Conservation (phyloP, 129 eudicot species). For the Smallanthus sonchifolius region DNA sequence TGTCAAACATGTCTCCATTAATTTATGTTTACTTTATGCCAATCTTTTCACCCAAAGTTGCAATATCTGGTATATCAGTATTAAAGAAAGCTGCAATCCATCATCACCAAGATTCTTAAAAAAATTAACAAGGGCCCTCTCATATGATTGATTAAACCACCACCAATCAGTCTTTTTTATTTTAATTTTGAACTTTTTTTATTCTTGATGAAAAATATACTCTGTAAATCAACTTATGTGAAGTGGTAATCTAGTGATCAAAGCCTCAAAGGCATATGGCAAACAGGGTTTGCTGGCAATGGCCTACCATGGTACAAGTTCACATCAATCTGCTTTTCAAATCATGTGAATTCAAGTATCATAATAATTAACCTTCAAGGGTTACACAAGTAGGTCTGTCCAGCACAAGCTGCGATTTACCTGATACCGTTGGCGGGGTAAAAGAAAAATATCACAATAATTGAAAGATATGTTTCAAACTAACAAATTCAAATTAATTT, state of each 20-base stretch:
- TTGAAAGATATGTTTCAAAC: too few species aligned
- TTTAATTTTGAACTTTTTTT: too few species aligned
- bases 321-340: constrained; percentile 29
- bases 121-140: constrained; percentile 16
- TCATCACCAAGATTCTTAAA: constrained; percentile 17
- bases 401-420: too few species aligned
- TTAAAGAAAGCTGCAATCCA: neutral
- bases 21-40: constrained; percentile 16
- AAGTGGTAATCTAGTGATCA: constrained; percentile 19
- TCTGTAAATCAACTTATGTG: neutral
- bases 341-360: neutral
- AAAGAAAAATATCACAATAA: too few species aligned
- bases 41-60: constrained; percentile 19
- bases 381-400: too few species aligned
- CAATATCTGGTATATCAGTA: constrained; percentile 17
- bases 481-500: neutral
- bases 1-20: constrained; percentile 6
- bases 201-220: too few species aligned
- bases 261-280: constrained; percentile 38
- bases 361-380: too few species aligned
- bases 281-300: constrained; percentile 47
- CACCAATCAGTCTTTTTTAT: too few species aligned
- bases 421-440: too few species aligned
- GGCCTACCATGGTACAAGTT: constrained; percentile 42
- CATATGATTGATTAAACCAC: neutral